Evolutionary conservation across 352 stramenopile genomes (phyloP).

Genomic region (Plasmopara halstedii): DNA sequence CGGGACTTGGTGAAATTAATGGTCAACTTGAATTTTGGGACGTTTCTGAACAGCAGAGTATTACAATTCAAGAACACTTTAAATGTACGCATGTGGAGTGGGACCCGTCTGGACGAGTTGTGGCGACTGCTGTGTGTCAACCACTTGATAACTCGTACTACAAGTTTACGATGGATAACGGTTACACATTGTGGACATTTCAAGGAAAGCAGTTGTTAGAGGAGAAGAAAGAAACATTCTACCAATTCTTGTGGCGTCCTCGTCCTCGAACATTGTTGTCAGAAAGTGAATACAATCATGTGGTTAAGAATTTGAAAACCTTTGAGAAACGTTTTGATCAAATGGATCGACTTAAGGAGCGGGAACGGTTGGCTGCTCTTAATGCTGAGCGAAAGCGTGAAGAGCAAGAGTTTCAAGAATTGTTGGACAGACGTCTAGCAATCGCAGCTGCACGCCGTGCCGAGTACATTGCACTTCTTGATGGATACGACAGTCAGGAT

Average conservation of each 20-base stretch:
- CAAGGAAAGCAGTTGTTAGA: conserved; percentile 93
- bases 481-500: conserved; percentile 79
- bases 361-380: conserved; percentile 54
- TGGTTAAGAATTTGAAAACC: conserved; percentile 97
- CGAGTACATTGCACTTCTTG: conserved; percentile 61
- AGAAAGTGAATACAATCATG: conserved; percentile 89
- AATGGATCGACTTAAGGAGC: conserved; percentile 79
- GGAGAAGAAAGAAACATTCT: conserved; percentile 96
- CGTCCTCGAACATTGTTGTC: conserved; percentile 91
- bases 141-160: conserved; percentile 92
- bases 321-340: conserved; percentile 91
- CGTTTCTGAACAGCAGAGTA: conserved; percentile 90
- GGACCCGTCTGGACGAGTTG: conserved; percentile 94
- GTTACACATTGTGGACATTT: conserved; percentile 97
- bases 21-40: conserved; percentile 98
- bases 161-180: conserved; percentile 99
- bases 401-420: conserved; percentile 65
- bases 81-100: conserved; percentile 96
- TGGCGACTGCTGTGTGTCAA: conserved; percentile 94
- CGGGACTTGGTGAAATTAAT: conserved; percentile 92
- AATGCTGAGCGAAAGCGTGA: conserved; percentile 65
- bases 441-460: conserved; percentile 25
- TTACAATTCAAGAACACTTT: conserved; percentile 97
- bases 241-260: conserved; percentile 89
- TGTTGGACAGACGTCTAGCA: conserved; percentile 38